Evolutionary conservation across 2,329 filamentous ascomycete species (phyloP).

Genomic region (Pseudocercospora fuligena): DNA sequence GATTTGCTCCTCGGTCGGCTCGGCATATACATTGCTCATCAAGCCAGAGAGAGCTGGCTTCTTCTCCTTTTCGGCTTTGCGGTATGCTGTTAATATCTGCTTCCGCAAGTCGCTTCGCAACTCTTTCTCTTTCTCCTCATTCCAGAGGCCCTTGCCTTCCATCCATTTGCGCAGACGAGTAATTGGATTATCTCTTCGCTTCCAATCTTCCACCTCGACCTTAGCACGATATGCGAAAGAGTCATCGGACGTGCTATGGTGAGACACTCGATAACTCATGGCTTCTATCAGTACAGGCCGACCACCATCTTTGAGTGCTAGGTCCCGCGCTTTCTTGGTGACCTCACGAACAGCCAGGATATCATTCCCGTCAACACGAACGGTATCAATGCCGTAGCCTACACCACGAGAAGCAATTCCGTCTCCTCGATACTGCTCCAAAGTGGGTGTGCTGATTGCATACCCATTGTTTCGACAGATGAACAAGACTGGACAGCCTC

Average conservation of each 20-base stretch:
- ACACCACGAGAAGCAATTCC: conserved; percentile 85
- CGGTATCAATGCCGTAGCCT: conserved; percentile 92
- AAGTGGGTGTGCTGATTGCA: conserved; percentile 84
- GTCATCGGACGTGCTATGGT: conserved; percentile 96
- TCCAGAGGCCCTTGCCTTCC: conserved; percentile 81
- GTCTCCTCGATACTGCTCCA: conserved; percentile 90
- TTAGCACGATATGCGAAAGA: conserved; percentile 93
- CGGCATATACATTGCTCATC: conserved; percentile 90
- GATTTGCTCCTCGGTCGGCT: conserved; percentile 77
- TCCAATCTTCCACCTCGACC: conserved; percentile 95
- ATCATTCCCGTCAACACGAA: conserved; percentile 92
- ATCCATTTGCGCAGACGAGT: conserved; percentile 88
- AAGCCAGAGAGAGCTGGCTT: conserved; percentile 72
- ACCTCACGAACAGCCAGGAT: conserved; percentile 86
- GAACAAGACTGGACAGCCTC: conserved; percentile 85
- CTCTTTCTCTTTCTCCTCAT: conserved; percentile 79
- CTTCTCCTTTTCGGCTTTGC: conserved; percentile 79
- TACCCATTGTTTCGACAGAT: conserved; percentile 94
- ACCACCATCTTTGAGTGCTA: conserved; percentile 80
- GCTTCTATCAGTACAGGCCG: conserved; percentile 87
- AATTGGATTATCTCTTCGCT: conserved; percentile 84
- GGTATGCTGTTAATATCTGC: conserved; percentile 82
- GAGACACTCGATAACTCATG: conserved; percentile 97
- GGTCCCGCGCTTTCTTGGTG: conserved; percentile 74
- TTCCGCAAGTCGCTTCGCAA: conserved; percentile 69